Evolutionary conservation across 495 filamentous ascomycete genomes (phyloP), one percentile per base, ranked within the genome.

Genomic region (Tuber magnatum): DNA sequence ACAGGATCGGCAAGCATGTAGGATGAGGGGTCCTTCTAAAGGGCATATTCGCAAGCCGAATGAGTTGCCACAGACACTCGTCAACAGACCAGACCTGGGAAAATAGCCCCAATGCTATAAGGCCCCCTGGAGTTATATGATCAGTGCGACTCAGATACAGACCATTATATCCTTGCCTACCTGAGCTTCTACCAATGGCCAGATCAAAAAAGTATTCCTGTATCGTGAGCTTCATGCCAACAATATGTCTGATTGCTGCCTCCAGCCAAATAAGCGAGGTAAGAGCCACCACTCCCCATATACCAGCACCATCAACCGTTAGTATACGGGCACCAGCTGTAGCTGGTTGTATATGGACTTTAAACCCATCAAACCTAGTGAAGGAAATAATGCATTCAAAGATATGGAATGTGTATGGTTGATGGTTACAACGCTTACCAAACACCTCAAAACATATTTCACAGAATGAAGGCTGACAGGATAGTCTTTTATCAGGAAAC

Each of bases 251-350:
- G 16, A 74, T 39, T 35, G 61, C 41, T 48, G 79, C 72, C 70
- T 81, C 43, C 46, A 82, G 71, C 75, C 44, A 24, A 51, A 75
- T 44, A 56, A 83, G 71, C 48, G 69, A 74, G 44, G 42, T 71
- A 70, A 83, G 68, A 22, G 78, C 70, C 43, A 80, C 38, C 24
- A 83, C 69, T 41, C 86, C 87, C 0, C 87, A 82, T 8, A 87
- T 79, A 1, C 88, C 87, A 16, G 87, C 87, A 0, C 89, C 88
- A 78, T 90, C 89, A 16, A 92, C 82, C 28, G 84, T 85, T 2
- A 91, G 84, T 40, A 90, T 82, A 18, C 88, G 80, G 0, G 84
- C 81, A 4, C 87, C 86, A 3, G 88, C 87, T 20, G 81, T 82
- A 18, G 80, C 75, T 10, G 85, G 88, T 65, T 87, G 85, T 24